Evolutionary conservation across 192 early-diverging fungal species (phyloP).

Genomic region (Coemansia sp.): DNA sequence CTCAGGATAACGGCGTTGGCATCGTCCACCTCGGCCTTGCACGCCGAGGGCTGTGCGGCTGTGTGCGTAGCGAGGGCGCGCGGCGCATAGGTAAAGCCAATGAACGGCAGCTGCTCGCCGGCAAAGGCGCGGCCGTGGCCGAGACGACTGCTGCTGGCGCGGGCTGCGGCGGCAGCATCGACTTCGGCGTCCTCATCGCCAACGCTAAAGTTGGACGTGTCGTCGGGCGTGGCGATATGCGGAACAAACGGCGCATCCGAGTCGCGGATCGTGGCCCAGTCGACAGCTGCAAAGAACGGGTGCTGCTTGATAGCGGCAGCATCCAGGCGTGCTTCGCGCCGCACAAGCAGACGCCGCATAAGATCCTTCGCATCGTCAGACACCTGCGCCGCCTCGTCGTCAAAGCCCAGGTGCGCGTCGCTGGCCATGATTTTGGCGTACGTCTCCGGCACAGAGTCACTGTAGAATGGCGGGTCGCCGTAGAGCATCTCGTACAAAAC

Average conservation of each 20-base stretch:
- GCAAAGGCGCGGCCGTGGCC: conserved; percentile 64
- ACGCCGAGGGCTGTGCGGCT: background rate
- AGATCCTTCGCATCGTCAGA: conserved; percentile 73
- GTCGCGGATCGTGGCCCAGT: conserved; percentile 62
- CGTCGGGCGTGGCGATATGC: conserved; percentile 80
- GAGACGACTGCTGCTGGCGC: conserved; percentile 54
- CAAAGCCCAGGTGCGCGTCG: conserved; percentile 73
- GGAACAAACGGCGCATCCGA: conserved; percentile 84
- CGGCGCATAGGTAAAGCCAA: conserved; percentile 78
- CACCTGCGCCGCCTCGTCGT: conserved; percentile 55
- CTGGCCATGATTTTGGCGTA: conserved; percentile 83
- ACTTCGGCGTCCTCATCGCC: conserved; percentile 72
- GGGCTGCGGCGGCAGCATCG: conserved; percentile 46
- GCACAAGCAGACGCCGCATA: conserved; percentile 73
- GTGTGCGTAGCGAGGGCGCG: conserved; percentile 14
- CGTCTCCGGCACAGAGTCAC: conserved; percentile 81
- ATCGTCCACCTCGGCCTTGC: background rate
- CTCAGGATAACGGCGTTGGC: background rate
- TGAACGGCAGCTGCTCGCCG: conserved; percentile 81
- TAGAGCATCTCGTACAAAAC: conserved; percentile 85
- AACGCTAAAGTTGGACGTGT: conserved; percentile 88
- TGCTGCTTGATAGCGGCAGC: conserved; percentile 67
- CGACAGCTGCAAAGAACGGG: conserved; percentile 67
- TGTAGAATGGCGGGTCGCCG: conserved; percentile 87
- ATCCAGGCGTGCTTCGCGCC: conserved; percentile 73